Evolutionary conservation across 192 early-diverging fungal genomes (phyloP).

Genomic region (Diversispora epigaea): DNA sequence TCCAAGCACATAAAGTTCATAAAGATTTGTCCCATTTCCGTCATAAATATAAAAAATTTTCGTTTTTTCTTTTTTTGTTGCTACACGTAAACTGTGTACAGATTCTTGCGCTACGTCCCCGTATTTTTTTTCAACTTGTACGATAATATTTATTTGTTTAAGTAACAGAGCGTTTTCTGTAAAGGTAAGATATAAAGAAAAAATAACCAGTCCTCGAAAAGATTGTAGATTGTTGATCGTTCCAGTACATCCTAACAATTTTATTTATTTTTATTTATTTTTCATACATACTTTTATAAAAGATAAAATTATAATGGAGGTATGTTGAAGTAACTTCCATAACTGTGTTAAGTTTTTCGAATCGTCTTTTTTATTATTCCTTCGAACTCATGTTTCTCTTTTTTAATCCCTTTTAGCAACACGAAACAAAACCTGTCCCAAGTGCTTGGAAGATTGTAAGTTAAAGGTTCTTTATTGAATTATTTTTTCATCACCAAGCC

Average conservation of each 20-base stretch:
- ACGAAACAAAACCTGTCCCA: conserved; percentile 18
- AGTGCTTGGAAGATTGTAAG: conserved; percentile 32
- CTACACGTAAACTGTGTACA: conserved; percentile 13
- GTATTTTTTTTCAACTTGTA: conserved; percentile 32
- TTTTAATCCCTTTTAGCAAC: background rate
- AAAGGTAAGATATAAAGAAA: conserved; percentile 25
- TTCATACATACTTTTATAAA: background rate
- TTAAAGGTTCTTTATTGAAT: background rate
- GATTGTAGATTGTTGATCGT: background rate
- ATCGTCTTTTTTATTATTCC: background rate
- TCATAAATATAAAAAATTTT: conserved; percentile 1
- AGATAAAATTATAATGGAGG: conserved; percentile 25
- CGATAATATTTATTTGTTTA: conserved; percentile 35
- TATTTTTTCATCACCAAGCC: background rate
- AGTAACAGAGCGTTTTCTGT: conserved; percentile 31
- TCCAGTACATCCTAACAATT: background rate
- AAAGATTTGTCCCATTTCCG: background rate
- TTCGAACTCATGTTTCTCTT: background rate
- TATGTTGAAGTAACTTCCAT: background rate
- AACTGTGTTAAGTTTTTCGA: background rate
- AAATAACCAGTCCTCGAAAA: background rate
- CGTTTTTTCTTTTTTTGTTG: conserved; percentile 27
- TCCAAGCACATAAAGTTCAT: conserved; percentile 12
- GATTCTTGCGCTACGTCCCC: conserved; percentile 22
- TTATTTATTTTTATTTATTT: background rate